Evolutionary conservation across 768 basidiomycete species (phyloP), one percentile per base, ranked within the genome.

Genomic region (Lyophyllum shimeji): DNA sequence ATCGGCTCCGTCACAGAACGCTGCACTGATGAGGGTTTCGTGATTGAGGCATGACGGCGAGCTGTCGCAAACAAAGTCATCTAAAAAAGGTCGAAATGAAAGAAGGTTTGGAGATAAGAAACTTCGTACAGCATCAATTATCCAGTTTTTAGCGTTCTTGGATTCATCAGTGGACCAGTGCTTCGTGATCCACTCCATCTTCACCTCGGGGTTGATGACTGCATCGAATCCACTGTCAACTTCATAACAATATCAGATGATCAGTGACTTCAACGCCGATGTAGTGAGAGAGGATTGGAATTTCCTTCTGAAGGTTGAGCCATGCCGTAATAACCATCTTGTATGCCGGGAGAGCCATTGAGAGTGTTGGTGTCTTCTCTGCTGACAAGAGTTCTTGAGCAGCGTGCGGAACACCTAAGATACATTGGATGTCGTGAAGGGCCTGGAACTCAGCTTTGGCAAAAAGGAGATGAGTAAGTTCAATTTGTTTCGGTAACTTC

Each of bases 311-410:
- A 2, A 65, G 60, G 1, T 55, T 17, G 46, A 62, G 59, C n/a
- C n/a, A n/a, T n/a, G n/a, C 50, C 3, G 11, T 27, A 18, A 71
- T 46, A 20, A 76, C 57, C 17, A 59, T 24, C 51, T 76, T 71
- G 49, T 67, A 74, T 3, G 63, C 58, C 0, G 72, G 71, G 2
- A 76, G 57, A 0, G 63, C 71, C 13, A 60, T 44, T 1, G 68
- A 70, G 1, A 74, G 65, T 1, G 73, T 71, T 2, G 71, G 74
- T 25, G 70, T 71, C 31, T 66, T 58, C 53, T 74, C 67, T 5
- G 65, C 66, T 6, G 69, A 74, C 1, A 75, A 57, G 5, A 73
- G 60, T 50, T 72, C 67, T 56, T 76, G 76, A 6, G 64, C 63
- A 7, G 37, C 39, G 53, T 73, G 71, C 15, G 67, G 65, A 27